Evolutionary conservation across 2,329 filamentous ascomycete species (phyloP), one percentile per base, ranked within the genome.

Genomic region (Ophioceras dolichostomum): DNA sequence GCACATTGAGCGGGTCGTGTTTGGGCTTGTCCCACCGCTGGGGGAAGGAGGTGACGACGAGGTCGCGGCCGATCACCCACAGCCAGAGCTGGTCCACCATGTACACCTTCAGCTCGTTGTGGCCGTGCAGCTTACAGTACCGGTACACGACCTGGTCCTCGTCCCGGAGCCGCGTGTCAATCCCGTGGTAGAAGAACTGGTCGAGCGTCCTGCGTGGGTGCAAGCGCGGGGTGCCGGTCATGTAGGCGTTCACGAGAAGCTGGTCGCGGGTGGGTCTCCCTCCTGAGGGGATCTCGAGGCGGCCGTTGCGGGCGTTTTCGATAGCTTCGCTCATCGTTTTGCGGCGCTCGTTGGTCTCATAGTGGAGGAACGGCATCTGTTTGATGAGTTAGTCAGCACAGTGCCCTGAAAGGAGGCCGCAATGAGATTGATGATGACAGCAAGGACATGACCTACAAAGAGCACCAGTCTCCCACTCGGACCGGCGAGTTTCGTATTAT

Each of bases 1-100:
- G 57, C 2, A 80, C 71, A 40, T 79, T 78, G 10, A 79, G 53
- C 1, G 73, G 73, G 39, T 79, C 73, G 37, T 75, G 73, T 36
- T 68, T 69, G 0, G 72, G 73, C 48, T 78, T 73, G 22, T 69
- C 59, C 70, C 70, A 76, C 5, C 70, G 58, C 43, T 74, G 65
- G 2, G 71, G 70, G 39, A 76, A 76, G 37, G 67, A 66, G 0
- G 71, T 74, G 10, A 81, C 64, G 14, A 81, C 65, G 13, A 79
- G 55, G 40, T 77, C 73, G 40, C 55, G 60, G 40, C 69, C 58
- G 1, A 80, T 48, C 3, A 77, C 62, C 70, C 73, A 79, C 49
- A 80, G 67, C 76, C 76, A 81, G 2, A 82, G 57, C 45, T 81
- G 76, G 49, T 81, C 76, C 0, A 81, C 76, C 75, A 79, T 79